Evolutionary conservation across 2,329 filamentous ascomycete species (phyloP), one percentile per base, ranked within the genome.

Genomic region (Shiraia bambusicola): DNA sequence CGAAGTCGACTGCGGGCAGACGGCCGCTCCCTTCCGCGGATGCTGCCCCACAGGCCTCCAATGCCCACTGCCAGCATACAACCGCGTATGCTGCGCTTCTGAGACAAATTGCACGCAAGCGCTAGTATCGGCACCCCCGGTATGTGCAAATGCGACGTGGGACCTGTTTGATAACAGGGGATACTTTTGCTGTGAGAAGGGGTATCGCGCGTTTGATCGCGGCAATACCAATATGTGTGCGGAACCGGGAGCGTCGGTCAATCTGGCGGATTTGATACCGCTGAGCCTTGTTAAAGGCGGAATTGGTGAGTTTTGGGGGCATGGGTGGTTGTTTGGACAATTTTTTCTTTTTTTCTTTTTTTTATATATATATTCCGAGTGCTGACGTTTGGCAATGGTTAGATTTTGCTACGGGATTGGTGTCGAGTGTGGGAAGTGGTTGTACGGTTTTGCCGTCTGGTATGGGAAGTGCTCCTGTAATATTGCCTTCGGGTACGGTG

Each of bases 61-160:
- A 16, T 50, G 44, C 16, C 44, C 47, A 3, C 13, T 19, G 4
- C 19, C 12, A 2, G 37, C 39, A 33, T 45, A 42, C 38, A 50
- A 50, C 19, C 8, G 42, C 13, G 44, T 31, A 0, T 47, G 48
- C 33, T 50, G 48, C 22, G 35, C 25, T 4, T n/a, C 41, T 7
- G 41, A 33, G 2, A 14, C 5, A 2, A 40, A 42, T 15, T 40
- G 38, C 17, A 42, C 41, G 3, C 14, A 17, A 9, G 6, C 37
- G 17, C 16, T 42, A 7, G 10, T 44, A 2, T 13, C 24, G 4
- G 28, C 16, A 8, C 15, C 40, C 2, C 37, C 41, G 1, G 14
- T 16, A 24, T 50, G 48, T 17, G 29, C 48, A 14, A 50, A 47
- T 27, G 31, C 40, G 12, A 47, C 44, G 22, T 50, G 48, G 48